Evolutionary conservation across 257 asterid species (phyloP).

Genomic region (Solanum gandarillasii): DNA sequence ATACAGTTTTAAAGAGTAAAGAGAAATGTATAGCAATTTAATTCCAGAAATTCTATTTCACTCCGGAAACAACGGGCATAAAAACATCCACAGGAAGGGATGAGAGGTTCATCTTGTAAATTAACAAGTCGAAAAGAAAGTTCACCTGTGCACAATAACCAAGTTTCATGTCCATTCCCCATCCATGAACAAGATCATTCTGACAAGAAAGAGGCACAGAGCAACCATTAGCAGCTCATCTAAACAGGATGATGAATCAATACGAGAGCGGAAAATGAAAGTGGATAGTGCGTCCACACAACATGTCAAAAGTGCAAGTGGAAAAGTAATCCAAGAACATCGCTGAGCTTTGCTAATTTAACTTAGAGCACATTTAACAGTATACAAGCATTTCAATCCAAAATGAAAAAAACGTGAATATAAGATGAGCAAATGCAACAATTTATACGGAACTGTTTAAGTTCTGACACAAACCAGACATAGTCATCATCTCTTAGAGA

Average conservation of each 20-base stretch:
- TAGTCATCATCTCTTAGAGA: not conserved
- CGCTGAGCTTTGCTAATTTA: not conserved
- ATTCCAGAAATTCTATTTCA: not conserved
- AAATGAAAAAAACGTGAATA: not conserved
- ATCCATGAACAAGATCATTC: conserved; percentile 99
- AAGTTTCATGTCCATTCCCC: conserved; percentile 99
- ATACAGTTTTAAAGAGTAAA: not conserved
- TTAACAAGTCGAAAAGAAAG: not conserved
- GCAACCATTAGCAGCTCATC: not conserved
- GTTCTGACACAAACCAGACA: not conserved
- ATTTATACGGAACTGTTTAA: not conserved
- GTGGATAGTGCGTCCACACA: not conserved
- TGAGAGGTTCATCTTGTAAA: not conserved
- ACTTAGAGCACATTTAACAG: not conserved
- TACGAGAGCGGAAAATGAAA: not conserved
- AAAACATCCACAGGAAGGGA: not conserved
- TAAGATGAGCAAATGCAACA: not conserved
- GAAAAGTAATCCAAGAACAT: not conserved
- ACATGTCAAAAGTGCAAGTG: not conserved
- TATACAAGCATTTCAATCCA: not conserved
- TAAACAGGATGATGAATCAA: not conserved
- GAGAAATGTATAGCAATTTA: not conserved
- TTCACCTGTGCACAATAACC: conserved; percentile 96
- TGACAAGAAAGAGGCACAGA: conserved; percentile 22
- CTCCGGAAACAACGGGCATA: not conserved